Evolutionary conservation across 371 early-diverging fungal species (phyloP), one percentile per base, ranked within the genome.

Genomic region (Blakeslea trispora): DNA sequence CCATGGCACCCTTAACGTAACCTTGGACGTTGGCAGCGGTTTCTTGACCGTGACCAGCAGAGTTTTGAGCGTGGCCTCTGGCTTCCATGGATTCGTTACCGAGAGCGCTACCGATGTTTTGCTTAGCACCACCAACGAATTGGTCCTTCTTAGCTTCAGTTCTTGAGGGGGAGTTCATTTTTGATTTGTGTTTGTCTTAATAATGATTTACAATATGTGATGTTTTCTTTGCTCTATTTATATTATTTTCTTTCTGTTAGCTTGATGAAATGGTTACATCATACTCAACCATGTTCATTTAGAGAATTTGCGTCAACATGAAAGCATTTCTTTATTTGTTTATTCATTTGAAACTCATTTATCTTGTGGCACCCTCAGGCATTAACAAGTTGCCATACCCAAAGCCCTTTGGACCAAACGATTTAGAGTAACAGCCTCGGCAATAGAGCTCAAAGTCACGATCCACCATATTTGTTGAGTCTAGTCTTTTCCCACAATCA

Each of bases 401-500:
- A 46, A 59, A 73, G 1, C 73, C 73, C 63, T 78, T 78, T 24
- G 76, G 80, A 0, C 76, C 80, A 63, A 69, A 74, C 2, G 64
- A 48, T 31, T 71, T 74, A 0, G 75, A 66, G 49, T 79, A 69
- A 35, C 80, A 79, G n/a, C 67, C 68, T 42, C 75, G 60, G 22
- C 80, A 79, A 42, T 74, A 76, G 14, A 76, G 52, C 45, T 76
- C 73, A 46, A 62, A 71, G 51, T 72, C 73, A 19, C 65, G 65
- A 40, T 79, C 80, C 0, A 72, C 77, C 80, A 79, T 74, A 50
- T 72, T 79, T 5, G 66, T 76, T 5, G 80, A 76, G 50, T 72
- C 72, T 39, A 79, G 49, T 13, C 69, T 37, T 54, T 79, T 79
- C 23, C 71, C 71, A 50, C 80, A 79, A 2, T 71, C 53, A 24